Percentiles rank a stretch among this genome's conserved stretches.
These are phyloP conservation scores for Sonneratia alba DNA, from an alignment of 345 rosid genomes.

Conservation along the genomic window DNA sequence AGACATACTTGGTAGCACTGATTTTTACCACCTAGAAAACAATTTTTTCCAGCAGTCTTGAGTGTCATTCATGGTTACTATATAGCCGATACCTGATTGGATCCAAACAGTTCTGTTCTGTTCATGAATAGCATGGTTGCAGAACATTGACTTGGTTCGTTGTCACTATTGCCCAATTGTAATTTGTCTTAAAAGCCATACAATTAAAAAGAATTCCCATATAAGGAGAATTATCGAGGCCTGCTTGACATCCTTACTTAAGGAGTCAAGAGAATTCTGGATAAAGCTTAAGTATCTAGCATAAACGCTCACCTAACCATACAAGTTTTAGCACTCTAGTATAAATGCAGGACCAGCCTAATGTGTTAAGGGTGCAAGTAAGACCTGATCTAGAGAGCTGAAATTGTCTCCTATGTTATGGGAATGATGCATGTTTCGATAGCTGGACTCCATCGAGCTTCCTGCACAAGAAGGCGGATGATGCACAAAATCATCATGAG, in stretches of 20 bases:
- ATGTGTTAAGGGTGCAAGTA: neutral
- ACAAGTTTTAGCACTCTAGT: neutral
- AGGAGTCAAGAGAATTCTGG: neutral
- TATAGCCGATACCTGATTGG: neutral
- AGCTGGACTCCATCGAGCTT: constrained; percentile 20
- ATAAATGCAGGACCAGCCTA: neutral
- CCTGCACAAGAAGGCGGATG: constrained; percentile 23
- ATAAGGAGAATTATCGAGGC: neutral
- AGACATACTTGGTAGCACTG: neutral
- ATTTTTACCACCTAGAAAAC: too few species aligned
- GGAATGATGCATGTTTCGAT: constrained; percentile 16
- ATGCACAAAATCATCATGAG: constrained; percentile 13
- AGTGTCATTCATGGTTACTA: too few species aligned
- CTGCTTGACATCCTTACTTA: too few species aligned
- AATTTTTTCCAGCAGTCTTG: too few species aligned
- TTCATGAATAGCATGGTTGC: too few species aligned
- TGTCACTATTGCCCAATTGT: neutral
- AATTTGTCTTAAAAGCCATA: too few species aligned
- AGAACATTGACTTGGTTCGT: neutral
- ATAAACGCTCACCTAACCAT: too few species aligned
- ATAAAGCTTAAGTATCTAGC: neutral
- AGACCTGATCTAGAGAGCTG: constrained; percentile 68
- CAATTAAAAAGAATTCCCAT: neutral
- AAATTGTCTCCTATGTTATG: constrained; percentile 52
- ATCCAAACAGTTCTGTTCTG: too few species aligned